Percentiles rank a stretch among this genome's conserved stretches.
Evolutionary conservation across 1,284 basidiomycete genomes (phyloP).

Genomic region (Ganoderma sinense): DNA sequence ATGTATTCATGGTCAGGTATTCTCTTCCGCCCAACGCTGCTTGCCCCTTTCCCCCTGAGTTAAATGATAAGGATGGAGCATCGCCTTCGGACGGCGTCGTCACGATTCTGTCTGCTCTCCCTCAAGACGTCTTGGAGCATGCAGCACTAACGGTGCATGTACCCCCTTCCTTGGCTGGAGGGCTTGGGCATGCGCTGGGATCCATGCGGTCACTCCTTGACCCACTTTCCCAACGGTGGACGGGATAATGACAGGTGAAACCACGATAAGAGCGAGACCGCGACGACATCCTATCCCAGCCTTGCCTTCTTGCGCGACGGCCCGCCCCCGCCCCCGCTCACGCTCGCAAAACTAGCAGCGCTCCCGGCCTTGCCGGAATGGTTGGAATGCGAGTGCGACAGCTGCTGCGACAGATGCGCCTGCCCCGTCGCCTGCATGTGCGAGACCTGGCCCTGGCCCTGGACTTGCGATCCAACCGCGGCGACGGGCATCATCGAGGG

Average conservation of each 20-base stretch:
- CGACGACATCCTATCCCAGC: slow-evolving; percentile 38
- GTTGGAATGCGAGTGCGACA: slow-evolving; percentile 50
- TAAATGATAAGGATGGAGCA: too few species aligned
- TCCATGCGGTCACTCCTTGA: too few species aligned
- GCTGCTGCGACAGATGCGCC: slow-evolving; percentile 41
- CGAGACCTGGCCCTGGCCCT: slow-evolving; percentile 45
- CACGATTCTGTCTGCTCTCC: too few species aligned
- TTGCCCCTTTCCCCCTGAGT: too few species aligned
- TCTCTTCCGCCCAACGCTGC: too few species aligned
- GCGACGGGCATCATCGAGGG: slow-evolving; percentile 77
- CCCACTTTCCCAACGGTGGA: background rate
- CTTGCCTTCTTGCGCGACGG: slow-evolving; percentile 55
- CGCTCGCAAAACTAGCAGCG: slow-evolving; percentile 56
- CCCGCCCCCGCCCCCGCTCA: slow-evolving; percentile 52
- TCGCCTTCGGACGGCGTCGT: too few species aligned
- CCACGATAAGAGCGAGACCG: background rate
- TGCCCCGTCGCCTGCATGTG: slow-evolving; percentile 47
- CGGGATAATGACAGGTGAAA: background rate
- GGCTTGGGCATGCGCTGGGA: too few species aligned
- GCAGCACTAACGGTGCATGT: background rate
- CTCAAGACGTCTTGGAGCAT: too few species aligned
- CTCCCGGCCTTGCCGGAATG: slow-evolving; percentile 57
- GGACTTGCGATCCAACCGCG: slow-evolving; percentile 46
- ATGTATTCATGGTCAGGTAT: too few species aligned
- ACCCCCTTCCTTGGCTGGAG: too few species aligned